Evolutionary conservation across 2,329 filamentous ascomycete genomes (phyloP), one percentile per base, ranked within the genome.

Genomic region (Didymella lethalis): DNA sequence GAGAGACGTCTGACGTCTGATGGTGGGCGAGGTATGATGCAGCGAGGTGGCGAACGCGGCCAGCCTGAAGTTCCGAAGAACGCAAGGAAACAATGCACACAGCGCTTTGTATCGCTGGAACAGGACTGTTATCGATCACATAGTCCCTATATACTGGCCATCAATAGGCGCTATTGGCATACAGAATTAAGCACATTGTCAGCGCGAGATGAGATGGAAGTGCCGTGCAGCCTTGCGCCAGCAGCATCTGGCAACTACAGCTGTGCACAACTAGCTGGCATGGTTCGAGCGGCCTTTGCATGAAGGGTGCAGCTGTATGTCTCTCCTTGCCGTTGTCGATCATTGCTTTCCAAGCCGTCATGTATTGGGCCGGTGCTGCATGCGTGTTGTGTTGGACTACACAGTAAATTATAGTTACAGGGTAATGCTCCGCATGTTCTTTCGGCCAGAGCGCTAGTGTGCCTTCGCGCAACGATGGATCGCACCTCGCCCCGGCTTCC

Each of bases 341-440:
- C 4, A 11, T 20, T 40, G 36, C 7, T 20, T 20, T 10, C 20
- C 1, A 20, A 40, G 18, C 11, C n/a, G n/a, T 18, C 36, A 18
- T 20, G 7, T 20, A 11, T 20, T 20, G n/a, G 20, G 36, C 14
- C 0, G 20, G 29, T 25, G 31, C 55, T 48, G 45, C 18, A 58
- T 48, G 50, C 56, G 36, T 46, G 44, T 40, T 45, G 36, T 45
- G 40, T 26, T 49, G 16, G n/a, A 29, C 34, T 23, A 18, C 18
- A 18, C 18, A 18, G 18, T 18, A 51, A 20, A 26, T 31, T 25
- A 54, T 53, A 25, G 25, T 54, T 49, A 36, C 56, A 59, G 56
- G 56, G 56, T 53, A 41, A 23, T 48, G 51, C 52, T 54, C 56
- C 56, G 56, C 56, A 59, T 59, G 56, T 54, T 59, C 56, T 47